Percentiles rank a stretch among this genome's conserved stretches.
These are phyloP conservation scores for Casaregolazyma lundiana DNA, from an alignment of 1,139 yeast genomes.

Conservation along the genomic window DNA sequence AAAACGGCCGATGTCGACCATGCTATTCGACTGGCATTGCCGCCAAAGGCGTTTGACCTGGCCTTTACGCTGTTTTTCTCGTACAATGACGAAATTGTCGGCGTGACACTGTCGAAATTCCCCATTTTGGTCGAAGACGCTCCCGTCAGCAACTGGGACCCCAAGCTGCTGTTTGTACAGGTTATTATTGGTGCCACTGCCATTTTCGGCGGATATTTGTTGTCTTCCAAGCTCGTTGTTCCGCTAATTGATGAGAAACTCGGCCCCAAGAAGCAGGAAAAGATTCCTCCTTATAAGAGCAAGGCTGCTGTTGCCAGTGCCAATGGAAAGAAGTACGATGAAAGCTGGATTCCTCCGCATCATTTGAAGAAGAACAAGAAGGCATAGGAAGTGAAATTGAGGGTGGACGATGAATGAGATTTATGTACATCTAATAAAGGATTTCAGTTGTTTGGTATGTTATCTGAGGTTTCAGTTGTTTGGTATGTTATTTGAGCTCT, in stretches of 20 bases:
- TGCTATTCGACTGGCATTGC: conserved; percentile 42
- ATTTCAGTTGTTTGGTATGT: too few relatives aligned
- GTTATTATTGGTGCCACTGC: conserved; percentile 48
- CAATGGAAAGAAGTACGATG: conserved; percentile 38
- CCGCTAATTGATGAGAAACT: conserved; percentile 31
- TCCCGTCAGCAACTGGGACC: conserved; percentile 65
- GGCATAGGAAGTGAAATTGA: conserved; percentile 5
- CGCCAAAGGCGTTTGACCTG: conserved; percentile 55
- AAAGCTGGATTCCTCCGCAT: conserved; percentile 56
- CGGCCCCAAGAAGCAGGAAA: conserved; percentile 13
- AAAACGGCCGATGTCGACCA: conserved; percentile 35
- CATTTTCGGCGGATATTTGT: conserved; percentile 47
- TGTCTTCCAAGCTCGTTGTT: conserved; percentile 44
- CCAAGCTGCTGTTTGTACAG: conserved; percentile 63
- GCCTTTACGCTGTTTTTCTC: conserved; percentile 57
- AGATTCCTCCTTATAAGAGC: conserved; percentile 22
- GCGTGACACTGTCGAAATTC: conserved; percentile 55
- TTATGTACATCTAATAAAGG: too few relatives aligned
- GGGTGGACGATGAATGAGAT: not conserved
- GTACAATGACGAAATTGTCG: conserved; percentile 45
- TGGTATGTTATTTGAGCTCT: too few relatives aligned
- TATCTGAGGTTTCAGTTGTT: too few relatives aligned
- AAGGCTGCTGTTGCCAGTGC: conserved; percentile 31
- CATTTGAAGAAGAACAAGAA: conserved; percentile 41
- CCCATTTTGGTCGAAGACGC: conserved; percentile 59